Base-by-base conservation (phyloP, 2,329 filamentous ascomycete genomes). In the Zasmidium cellare region DNA sequence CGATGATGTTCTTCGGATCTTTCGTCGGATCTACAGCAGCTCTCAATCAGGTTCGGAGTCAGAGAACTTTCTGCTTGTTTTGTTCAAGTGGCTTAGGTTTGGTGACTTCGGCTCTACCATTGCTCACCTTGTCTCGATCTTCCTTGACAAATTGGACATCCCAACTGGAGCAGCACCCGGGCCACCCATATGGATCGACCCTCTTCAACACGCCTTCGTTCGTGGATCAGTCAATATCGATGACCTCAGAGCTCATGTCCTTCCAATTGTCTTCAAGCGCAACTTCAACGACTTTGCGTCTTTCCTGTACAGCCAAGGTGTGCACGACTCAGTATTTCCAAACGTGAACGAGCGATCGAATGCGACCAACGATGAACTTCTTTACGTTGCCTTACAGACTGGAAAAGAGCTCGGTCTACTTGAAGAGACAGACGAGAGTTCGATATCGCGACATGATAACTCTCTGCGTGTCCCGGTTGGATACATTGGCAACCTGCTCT, bases 401-500 rank as follows among this genome's bases (percentile, higher is more conserved):
- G 78, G 77, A 5, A 80, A 80, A 64, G 77, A 79, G 46, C 60
- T 78, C n/a, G 78, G 76, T 0, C 67, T 81, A 12, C 63, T 81
- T 18, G 67, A 71, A 18, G 77, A 79, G 48, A 69, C 68, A 1
- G 65, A 68, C 2, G 51, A 45, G 7, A 44, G 44, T 7, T 22
- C 51, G 12, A 57, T 69, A 3, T 56, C 22, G 58, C 65, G 16
- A 57, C 65, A 28, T 64, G 67, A 60, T 5, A 50, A 47, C 56
- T 62, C 80, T 84, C 74, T 79, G 79, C 45, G 84, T 84, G 66
- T 77, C 85, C 69, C 66, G 79, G 85, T 77, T 25, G 60, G 61
- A 14, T 63, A 74, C 1, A 74, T 79, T 18, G 70, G 69, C n/a
- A 56, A 58, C 2, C 74, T 79, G 59, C 66, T 79, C 46, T 66